A percentile compares a stretch with the other conserved stretches of the same genome.
Evolutionary conservation across 2,329 filamentous ascomycete species (phyloP).

Genomic region (Hypomyces perniciosus): DNA sequence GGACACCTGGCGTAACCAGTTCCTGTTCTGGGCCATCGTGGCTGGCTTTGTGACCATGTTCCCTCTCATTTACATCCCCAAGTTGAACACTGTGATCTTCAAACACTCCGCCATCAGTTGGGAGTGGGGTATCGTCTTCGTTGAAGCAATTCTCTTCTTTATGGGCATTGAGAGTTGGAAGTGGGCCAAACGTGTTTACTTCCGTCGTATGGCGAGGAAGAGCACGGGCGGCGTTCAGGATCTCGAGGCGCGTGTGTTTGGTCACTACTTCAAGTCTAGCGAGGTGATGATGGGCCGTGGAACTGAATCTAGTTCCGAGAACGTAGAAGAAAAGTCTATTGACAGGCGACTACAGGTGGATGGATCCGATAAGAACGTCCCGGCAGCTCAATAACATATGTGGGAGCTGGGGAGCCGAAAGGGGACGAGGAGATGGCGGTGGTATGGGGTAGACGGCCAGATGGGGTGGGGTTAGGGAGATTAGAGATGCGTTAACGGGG

Average conservation of each 20-base stretch:
- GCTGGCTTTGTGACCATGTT: constrained; percentile 42
- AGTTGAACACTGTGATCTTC: constrained; percentile 51
- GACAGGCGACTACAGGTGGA: neutral
- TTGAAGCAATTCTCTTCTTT: constrained; percentile 51
- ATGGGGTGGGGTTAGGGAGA: neutral
- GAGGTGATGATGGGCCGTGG: neutral
- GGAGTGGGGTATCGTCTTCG: constrained; percentile 56
- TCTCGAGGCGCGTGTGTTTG: neutral
- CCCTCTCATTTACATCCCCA: constrained; percentile 51
- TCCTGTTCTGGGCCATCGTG: constrained; percentile 58
- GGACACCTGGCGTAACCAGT: constrained; percentile 64
- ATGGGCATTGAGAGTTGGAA: constrained; percentile 53
- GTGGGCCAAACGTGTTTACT: constrained; percentile 45
- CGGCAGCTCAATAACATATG: neutral
- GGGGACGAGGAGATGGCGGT: neutral
- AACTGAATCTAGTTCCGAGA: neutral
- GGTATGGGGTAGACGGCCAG: neutral
- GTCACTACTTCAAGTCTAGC: neutral
- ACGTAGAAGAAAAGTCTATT: neutral
- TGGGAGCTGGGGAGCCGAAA: neutral
- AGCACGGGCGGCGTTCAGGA: neutral
- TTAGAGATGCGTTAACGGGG: neutral
- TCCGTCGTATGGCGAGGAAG: neutral
- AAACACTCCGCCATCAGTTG: constrained; percentile 52
- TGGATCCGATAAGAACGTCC: neutral